Base-by-base conservation (phyloP, 257 asterid genomes). In the Rhazya stricta region DNA sequence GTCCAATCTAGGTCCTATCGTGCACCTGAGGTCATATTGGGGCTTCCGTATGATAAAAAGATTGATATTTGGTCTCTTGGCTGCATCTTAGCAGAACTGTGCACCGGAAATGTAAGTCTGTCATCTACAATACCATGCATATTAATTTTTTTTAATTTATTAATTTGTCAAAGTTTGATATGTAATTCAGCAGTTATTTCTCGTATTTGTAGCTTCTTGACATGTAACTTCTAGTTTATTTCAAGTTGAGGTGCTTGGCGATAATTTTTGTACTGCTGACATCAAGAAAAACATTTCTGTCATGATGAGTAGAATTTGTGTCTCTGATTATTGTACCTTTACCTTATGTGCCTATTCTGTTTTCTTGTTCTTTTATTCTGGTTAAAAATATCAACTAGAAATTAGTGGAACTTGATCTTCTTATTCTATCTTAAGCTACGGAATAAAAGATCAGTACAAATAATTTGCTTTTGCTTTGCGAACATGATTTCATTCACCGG, bases 61-160 rank as follows among this genome's bases (percentile, higher is more conserved):
- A 94, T 94, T 5, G 99, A 94, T 81, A 76, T 94, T 74, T 94
- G 99, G 99, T 94, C 99, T 71, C 97, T 94, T 73, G 98, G 98
- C 51, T 94, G 98, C 91, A 94, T 94, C 75, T 84, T 94, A 88
- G 98, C 98, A 34, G 98, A 94, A 84, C 97, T 94, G 74, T 94
- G 98, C 84, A 89, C 97, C 0, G 98, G 98, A 82, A 91, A 94
- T 80, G 98, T 94, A 85, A 88, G 97, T 84, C 81, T 81, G 67
- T 79, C 45, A 32, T 69, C 74, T 73, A 66, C 30, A 25, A 13
- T 54, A 70, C 19, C 58, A 37, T 50, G 71, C 77, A 72, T 36
- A 3, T 18, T 65, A 39, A 25, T 19, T 19, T 36, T 36, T 16
- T 9, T 16, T 37, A 19, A 36, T 65, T 13, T 34, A 19, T 45